These are phyloP conservation scores for Albifimbria verrucaria DNA, from an alignment of 2,329 filamentous ascomycete genomes.

Conservation along the genomic window DNA sequence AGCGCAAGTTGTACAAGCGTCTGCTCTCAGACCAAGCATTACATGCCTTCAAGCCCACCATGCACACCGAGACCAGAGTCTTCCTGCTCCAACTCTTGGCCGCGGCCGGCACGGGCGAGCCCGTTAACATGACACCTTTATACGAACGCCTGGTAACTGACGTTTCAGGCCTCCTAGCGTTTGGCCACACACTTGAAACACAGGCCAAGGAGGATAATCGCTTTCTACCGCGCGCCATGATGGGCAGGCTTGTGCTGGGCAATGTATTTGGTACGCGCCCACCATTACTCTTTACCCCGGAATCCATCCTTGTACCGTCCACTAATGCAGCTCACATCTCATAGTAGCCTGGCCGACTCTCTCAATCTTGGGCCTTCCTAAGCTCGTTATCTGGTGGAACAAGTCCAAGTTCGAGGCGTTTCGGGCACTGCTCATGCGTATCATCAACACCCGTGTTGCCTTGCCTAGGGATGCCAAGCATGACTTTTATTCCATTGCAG, in stretches of 20 bases:
- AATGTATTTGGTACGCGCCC: not conserved
- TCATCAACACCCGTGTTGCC: constrained; percentile 6
- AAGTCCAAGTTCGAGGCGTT: not conserved
- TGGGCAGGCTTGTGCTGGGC: not conserved
- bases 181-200: not conserved
- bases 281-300: not conserved
- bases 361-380: not conserved
- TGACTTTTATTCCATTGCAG: constrained; percentile 8
- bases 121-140: constrained; percentile 10
- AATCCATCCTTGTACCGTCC: not conserved
- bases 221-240: not conserved
- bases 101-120: not conserved
- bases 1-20: constrained; percentile 9
- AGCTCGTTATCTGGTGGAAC: not conserved
- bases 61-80: constrained; percentile 9
- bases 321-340: not conserved
- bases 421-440: not conserved
- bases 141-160: constrained; percentile 10
- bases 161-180: constrained; percentile 8
- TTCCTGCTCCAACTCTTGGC: constrained; percentile 9
- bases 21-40: constrained; percentile 11
- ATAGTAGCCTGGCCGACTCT: constrained; percentile 1
- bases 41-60: constrained; percentile 9
- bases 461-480: constrained; percentile 6
- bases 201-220: not conserved